Evolutionary conservation across 2,329 filamentous ascomycete species (phyloP).

Genomic region (Lasiodiplodia sp.): DNA sequence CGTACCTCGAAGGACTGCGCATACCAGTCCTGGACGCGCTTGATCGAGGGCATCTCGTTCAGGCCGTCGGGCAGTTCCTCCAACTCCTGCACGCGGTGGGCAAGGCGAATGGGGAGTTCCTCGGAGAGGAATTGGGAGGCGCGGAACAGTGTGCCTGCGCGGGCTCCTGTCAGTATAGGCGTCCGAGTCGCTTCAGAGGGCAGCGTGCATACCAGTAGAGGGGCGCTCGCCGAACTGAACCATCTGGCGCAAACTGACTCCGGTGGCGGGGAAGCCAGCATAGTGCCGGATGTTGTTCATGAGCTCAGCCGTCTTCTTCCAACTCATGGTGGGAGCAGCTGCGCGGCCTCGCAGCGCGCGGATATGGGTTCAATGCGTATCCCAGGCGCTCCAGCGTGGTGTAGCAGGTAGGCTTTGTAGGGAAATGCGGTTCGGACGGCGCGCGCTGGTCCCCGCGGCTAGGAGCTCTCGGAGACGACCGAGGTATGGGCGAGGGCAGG

Average conservation of each 20-base stretch:
- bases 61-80: constrained; percentile 91
- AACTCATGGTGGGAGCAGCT: constrained; percentile 73
- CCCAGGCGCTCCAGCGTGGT: constrained; percentile 5
- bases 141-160: constrained; percentile 83
- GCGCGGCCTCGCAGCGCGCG: constrained; percentile 38
- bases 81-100: constrained; percentile 95
- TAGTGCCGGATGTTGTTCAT: constrained; percentile 98
- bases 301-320: constrained; percentile 88
- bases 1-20: constrained; percentile 97
- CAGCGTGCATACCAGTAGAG: constrained; percentile 61
- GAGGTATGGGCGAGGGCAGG: constrained; percentile 26
- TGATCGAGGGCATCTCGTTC: constrained; percentile 97
- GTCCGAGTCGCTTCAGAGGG: not conserved
- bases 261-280: constrained; percentile 94
- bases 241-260: constrained; percentile 93
- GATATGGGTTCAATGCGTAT: constrained; percentile 23
- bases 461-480: constrained; percentile 24
- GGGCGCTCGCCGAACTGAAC: constrained; percentile 97
- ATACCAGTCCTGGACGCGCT: constrained; percentile 96
- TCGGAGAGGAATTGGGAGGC: constrained; percentile 98
- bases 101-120: constrained; percentile 94
- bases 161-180: not conserved
- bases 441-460: constrained; percentile 3
- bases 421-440: not conserved
- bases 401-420: not conserved